Evolutionary conservation across 2,329 filamentous ascomycete genomes (phyloP).

Genomic region (Ophiocordyceps camponoti-saundersi): DNA sequence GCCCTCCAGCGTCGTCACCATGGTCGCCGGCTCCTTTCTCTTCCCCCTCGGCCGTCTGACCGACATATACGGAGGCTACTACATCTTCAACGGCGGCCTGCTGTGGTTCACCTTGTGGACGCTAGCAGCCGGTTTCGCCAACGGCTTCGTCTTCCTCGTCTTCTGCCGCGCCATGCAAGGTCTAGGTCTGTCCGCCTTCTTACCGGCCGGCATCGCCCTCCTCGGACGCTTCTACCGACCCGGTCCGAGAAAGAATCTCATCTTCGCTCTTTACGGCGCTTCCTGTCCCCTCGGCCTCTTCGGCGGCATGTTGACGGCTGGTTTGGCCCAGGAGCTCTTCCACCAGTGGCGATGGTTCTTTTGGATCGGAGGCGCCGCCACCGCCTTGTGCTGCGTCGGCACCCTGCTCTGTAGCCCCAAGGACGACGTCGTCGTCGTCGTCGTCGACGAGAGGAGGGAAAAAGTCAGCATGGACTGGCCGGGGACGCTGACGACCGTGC

Average conservation of each 20-base stretch:
- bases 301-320: slow-evolving; percentile 50
- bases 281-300: slow-evolving; percentile 43
- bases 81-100: slow-evolving; percentile 41
- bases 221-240: slow-evolving; percentile 53
- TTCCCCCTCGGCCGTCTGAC: slow-evolving; percentile 44
- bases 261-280: slow-evolving; percentile 43
- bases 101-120: slow-evolving; percentile 53
- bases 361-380: slow-evolving; percentile 42
- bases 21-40: slow-evolving; percentile 38
- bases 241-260: slow-evolving; percentile 53
- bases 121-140: slow-evolving; percentile 51
- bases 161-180: slow-evolving; percentile 60
- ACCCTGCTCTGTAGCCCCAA: slow-evolving; percentile 22
- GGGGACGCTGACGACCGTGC: slow-evolving; percentile 42
- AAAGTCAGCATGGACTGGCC: slow-evolving; percentile 47
- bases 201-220: slow-evolving; percentile 53
- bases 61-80: slow-evolving; percentile 46
- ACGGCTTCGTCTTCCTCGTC: slow-evolving; percentile 52
- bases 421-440: slow-evolving; percentile 7
- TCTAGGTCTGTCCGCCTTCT: slow-evolving; percentile 52
- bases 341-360: slow-evolving; percentile 55
- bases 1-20: slow-evolving; percentile 46
- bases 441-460: slow-evolving; percentile 5
- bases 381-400: slow-evolving; percentile 33
- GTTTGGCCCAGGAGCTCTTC: slow-evolving; percentile 37